Conservation (phyloP, 345 rosid species). For the Excoecaria agallocha region DNA sequence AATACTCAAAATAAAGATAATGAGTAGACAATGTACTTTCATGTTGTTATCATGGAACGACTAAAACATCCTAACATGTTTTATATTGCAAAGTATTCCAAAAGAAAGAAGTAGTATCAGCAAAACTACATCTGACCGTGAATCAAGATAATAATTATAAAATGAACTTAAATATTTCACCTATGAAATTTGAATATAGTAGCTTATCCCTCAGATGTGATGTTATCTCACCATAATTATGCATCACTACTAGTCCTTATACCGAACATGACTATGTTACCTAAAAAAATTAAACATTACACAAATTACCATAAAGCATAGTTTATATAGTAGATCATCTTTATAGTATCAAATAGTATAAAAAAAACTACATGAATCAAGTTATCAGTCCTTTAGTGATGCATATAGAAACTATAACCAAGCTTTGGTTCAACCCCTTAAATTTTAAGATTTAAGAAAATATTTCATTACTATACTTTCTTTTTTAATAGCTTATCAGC, state of each 20-base stretch:
- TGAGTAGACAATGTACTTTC: conserved; percentile 37
- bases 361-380: not conserved
- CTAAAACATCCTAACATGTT: conserved; percentile 28
- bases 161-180: not conserved
- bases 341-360: conserved; percentile 6
- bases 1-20: conserved; percentile 11
- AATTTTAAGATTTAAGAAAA: not conserved
- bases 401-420: not conserved
- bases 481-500: conserved; percentile 11
- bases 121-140: conserved; percentile 19
- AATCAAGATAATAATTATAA: conserved; percentile 17
- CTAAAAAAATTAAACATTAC: conserved; percentile 10
- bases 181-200: conserved; percentile 6
- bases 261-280: conserved; percentile 1
- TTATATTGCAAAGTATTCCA: conserved; percentile 32
- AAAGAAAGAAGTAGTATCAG: conserved; percentile 31
- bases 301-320: not conserved
- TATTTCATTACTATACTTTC: conserved; percentile 13
- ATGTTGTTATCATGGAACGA: conserved; percentile 22
- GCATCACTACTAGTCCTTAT: conserved; percentile 1
- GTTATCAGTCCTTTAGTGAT: conserved; percentile 9
- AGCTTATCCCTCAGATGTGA: conserved; percentile 4
- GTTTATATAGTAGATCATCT: not conserved
- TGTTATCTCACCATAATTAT: conserved; percentile 18
- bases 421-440: conserved; percentile 13